Evolutionary conservation across 139 green algal genomes (phyloP), one percentile per base, ranked within the genome.

Genomic region (Volvox reticuliferus): DNA sequence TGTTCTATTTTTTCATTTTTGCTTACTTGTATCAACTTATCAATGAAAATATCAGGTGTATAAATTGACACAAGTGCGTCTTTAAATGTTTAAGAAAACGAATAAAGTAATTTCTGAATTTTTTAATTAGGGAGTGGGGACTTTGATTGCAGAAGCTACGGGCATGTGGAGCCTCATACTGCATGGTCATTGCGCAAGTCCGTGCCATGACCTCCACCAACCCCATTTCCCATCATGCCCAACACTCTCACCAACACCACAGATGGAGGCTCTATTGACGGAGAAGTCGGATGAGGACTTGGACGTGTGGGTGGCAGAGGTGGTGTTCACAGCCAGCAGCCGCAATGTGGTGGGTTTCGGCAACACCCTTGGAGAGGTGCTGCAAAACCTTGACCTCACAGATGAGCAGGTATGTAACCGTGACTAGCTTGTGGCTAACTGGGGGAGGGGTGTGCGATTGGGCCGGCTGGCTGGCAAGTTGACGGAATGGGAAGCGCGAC

Each of bases 301-400:
- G 83, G 83, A 89, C 67, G 83, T 89, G 83, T 89, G 83, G 83
- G 83, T 89, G 65, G 83, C 83, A 21, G 83, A 89, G 83, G 83
- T 89, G 83, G 83, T 80, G 83, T 89, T 89, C 68, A 89, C 83
- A 5, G 83, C 83, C 83, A 89, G 55, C 83, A 81, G 67, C 67
- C 67, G 83, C 67, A 80, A 80, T 9, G 68, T 89, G 67, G 68
- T 80, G 67, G 83, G 83, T 18, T 89, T 89, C 35, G 83, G 83
- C 12, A 68, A 89, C 83, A 68, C 21, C 17, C 83, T 89, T 63
- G 83, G 83, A 16, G 83, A 89, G 67, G 67, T 69, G 67, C 67
- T 80, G 68, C 17, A 26, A 21, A 33, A 63, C 5, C 36, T 69
- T 21, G 65, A 78, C 14, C 55, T 88, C 63, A 88, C 33, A 18